Conservation (phyloP, 176 grass and related monocot species). For the Puya raimondii region DNA sequence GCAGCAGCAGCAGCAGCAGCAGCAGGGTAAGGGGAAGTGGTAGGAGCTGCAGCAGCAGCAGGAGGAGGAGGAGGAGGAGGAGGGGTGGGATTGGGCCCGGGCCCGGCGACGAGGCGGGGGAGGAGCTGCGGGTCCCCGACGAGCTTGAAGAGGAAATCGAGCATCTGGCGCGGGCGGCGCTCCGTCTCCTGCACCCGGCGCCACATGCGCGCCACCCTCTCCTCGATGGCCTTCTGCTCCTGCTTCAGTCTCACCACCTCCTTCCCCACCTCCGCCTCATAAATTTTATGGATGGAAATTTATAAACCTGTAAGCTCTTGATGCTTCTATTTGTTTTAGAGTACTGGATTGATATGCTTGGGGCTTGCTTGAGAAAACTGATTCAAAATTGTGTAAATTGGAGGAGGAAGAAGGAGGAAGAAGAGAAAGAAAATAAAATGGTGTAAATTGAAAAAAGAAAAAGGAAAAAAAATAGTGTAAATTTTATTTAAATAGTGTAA, state of each 20-base stretch:
- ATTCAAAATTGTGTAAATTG: too few species aligned
- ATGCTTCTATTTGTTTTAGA: background rate
- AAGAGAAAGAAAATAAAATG: too few species aligned
- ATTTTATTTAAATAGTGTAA: too few species aligned
- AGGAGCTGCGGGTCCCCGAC: slow-evolving; percentile 43
- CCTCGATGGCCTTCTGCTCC: slow-evolving; percentile 66
- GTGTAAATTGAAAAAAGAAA: too few species aligned
- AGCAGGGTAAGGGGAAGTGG: too few species aligned
- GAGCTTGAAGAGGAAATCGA: slow-evolving; percentile 65
- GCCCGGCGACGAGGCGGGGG: slow-evolving; percentile 32
- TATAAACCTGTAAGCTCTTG: background rate
- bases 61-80: too few species aligned
- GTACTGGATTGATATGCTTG: background rate
- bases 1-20: too few species aligned
- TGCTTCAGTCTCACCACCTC: slow-evolving; percentile 67
- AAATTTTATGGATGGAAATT: background rate
- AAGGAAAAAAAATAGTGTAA: too few species aligned
- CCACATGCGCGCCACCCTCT: slow-evolving; percentile 59
- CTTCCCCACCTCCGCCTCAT: slow-evolving; percentile 33
- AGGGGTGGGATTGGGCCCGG: too few species aligned
- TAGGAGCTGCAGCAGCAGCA: too few species aligned
- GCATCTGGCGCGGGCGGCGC: slow-evolving; percentile 70
- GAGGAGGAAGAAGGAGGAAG: too few species aligned
- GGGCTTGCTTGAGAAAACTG: background rate
- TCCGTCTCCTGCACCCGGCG: slow-evolving; percentile 67